Conservation (phyloP, 495 filamentous ascomycete genomes). For the Neurospora sp. region DNA sequence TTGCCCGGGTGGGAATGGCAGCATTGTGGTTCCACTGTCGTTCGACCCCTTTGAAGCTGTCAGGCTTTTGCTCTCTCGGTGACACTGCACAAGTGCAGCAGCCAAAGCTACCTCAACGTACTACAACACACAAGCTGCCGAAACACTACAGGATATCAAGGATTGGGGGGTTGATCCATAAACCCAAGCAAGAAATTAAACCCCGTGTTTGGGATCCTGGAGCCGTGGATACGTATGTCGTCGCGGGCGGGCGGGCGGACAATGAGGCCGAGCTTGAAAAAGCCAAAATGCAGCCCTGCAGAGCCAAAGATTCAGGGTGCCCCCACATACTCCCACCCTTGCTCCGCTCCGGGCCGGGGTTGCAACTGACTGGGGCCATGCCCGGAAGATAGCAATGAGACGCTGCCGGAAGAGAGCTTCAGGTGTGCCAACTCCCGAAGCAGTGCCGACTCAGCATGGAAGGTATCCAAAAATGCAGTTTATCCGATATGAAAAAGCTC, state of each 20-base stretch:
- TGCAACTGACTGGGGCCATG: not conserved
- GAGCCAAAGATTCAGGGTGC: not conserved
- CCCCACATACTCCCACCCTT: not conserved
- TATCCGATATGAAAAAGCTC: not conserved
- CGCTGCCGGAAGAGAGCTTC: not conserved
- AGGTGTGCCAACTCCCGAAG: not conserved
- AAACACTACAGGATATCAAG: not conserved
- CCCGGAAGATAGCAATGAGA: not conserved
- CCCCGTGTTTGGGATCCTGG: not conserved
- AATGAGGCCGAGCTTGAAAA: not conserved
- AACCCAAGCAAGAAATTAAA: not conserved
- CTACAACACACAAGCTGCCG: not conserved
- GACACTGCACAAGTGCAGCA: not conserved
- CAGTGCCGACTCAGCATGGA: not conserved
- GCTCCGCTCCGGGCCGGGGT: not conserved
- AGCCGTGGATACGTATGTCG: not conserved
- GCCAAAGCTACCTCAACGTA: not conserved
- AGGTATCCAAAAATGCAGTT: not conserved
- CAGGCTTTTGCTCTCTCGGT: not conserved
- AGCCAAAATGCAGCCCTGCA: conserved; percentile 5
- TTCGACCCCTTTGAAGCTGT: not conserved
- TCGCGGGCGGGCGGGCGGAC: not conserved
- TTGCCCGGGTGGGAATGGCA: not conserved
- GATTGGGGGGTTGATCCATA: not conserved
- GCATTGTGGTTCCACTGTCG: not conserved